Conservation (phyloP, 768 basidiomycete species). For the Imleria badia region DNA sequence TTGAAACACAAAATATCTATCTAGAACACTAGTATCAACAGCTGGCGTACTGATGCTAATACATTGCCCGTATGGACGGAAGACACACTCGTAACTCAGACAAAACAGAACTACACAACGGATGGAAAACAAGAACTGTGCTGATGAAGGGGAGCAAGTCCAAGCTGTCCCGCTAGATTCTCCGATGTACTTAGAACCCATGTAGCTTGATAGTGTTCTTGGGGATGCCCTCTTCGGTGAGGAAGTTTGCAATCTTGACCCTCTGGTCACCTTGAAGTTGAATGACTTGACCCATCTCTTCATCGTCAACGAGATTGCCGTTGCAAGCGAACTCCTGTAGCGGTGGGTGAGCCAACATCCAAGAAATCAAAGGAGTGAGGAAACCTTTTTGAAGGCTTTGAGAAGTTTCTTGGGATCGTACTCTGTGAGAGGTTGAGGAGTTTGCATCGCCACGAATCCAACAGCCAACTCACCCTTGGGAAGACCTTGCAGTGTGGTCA, state of each 20-base stretch:
- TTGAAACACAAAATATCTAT: conserved; percentile 20
- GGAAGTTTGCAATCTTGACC: conserved; percentile 84
- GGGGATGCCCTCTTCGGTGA: conserved; percentile 77
- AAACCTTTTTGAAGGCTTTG: conserved; percentile 98
- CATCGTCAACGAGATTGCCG: conserved; percentile 93
- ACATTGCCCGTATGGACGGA: conserved; percentile 24
- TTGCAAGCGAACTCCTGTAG: conserved; percentile 95
- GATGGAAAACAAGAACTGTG: conserved; percentile 14
- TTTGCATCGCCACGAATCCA: conserved; percentile 11
- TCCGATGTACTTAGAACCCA: conserved; percentile 61
- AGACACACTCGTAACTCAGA: conserved; percentile 17
- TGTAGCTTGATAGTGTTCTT: conserved; percentile 82
- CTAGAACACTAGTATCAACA: conserved; percentile 27
- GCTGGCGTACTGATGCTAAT: conserved; percentile 20
- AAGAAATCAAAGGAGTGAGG: not conserved
- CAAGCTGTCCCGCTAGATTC: not conserved
- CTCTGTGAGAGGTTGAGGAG: conserved; percentile 48
- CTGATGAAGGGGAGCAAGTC: conserved; percentile 1
- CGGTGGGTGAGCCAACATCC: conserved; percentile 6
- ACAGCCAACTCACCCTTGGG: conserved; percentile 65
- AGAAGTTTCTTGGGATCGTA: conserved; percentile 97
- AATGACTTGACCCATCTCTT: conserved; percentile 94
- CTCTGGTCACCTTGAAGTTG: conserved; percentile 99
- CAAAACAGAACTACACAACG: conserved; percentile 20
- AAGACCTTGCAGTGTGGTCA: conserved; percentile 96